These are phyloP conservation scores for Fusarium nurragi DNA, from an alignment of 2,329 filamentous ascomycete genomes.

Conservation along the genomic window DNA sequence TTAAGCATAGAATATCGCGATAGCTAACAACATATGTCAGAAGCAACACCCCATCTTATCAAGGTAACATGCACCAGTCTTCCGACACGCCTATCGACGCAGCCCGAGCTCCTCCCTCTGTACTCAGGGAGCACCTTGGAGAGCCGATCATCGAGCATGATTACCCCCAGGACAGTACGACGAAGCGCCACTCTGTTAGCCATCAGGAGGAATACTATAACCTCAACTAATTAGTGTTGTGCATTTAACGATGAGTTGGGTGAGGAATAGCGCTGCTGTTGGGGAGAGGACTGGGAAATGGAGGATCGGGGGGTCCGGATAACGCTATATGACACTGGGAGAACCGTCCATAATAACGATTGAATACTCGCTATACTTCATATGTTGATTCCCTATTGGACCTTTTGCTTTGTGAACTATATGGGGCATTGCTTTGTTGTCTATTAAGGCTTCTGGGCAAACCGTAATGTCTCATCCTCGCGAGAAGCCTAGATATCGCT, in stretches of 20 bases:
- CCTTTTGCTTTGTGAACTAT: too few species aligned
- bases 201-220: conserved; percentile 47
- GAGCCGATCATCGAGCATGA: conserved; percentile 45
- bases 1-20: rapidly evolving
- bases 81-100: conserved; percentile 29
- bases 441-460: too few species aligned
- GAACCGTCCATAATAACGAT: neutral
- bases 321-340: neutral
- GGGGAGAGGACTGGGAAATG: neutral
- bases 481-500: too few species aligned
- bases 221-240: conserved; percentile 15
- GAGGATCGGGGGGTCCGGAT: neutral
- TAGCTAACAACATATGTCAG: rapidly evolving
- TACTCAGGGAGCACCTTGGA: conserved; percentile 39
- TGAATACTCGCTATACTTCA: too few species aligned
- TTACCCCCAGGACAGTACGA: conserved; percentile 46
- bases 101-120: conserved; percentile 42
- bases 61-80: neutral
- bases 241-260: neutral
- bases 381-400: rapidly evolving
- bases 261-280: neutral
- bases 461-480: too few species aligned
- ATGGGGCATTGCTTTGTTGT: too few species aligned
- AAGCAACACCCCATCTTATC: neutral
- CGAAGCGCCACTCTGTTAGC: conserved; percentile 43